These are phyloP conservation scores for Ustilago cynodontis DNA, from an alignment of 1,284 basidiomycete species.

Conservation along the genomic window DNA sequence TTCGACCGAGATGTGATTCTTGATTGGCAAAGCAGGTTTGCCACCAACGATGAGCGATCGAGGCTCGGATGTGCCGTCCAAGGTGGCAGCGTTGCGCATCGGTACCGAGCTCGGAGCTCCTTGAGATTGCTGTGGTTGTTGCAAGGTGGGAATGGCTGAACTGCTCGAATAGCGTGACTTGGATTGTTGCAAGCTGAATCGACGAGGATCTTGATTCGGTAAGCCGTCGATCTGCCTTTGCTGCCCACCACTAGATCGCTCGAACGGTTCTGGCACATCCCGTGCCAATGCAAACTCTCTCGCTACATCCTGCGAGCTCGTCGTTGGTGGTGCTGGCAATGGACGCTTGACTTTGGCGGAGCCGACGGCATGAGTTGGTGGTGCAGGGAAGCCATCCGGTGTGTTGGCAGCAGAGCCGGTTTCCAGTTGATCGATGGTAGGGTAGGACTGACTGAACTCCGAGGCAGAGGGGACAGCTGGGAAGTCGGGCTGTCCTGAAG, in stretches of 20 bases:
- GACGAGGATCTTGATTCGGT: conserved; percentile 30
- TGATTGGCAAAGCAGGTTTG: conserved; percentile 54
- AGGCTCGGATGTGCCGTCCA: conserved; percentile 11
- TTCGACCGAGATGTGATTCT: conserved; percentile 58
- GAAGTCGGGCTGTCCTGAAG: conserved; percentile 18
- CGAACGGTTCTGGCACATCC: conserved; percentile 54
- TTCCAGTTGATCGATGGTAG: conserved; percentile 61
- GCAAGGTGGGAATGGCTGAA: conserved; percentile 15
- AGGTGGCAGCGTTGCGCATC: conserved; percentile 13
- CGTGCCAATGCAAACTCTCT: conserved; percentile 49
- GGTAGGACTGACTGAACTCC: conserved; percentile 54
- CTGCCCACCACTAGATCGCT: conserved; percentile 3
- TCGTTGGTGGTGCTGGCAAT: conserved; percentile 47
- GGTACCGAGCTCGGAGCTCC: conserved; percentile 1
- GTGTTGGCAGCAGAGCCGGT: conserved; percentile 9
- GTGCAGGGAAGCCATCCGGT: conserved; percentile 34
- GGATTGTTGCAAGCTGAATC: conserved; percentile 31
- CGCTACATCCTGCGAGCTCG: conserved; percentile 37
- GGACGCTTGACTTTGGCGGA: conserved; percentile 45
- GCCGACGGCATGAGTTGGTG: conserved; percentile 47
- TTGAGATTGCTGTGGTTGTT: conserved; percentile 13
- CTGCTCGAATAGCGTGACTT: conserved; percentile 19
- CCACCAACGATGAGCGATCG: conserved; percentile 41
- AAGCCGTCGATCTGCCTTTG: conserved; percentile 31
- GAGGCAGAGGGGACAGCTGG: conserved; percentile 46